Conservation (phyloP, 176 grass and related monocot species). For the sorghum (Sorghum bicolor) region Sorghum_bicolor_NCBIv3 NC_012871.2:66024001-66024500, state of each 20-base stretch:
- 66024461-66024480: constrained; percentile 79
- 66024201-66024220: constrained; percentile 70
- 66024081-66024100: constrained; percentile 76
- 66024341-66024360: constrained; percentile 56
- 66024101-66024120: constrained; percentile 54
- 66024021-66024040: constrained; percentile 87
- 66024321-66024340: constrained; percentile 96
- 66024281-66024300: constrained; percentile 82
- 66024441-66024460: constrained; percentile 82
- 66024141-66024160: constrained; percentile 84
- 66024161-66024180: constrained; percentile 75
- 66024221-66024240: constrained; percentile 77
- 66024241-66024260: constrained; percentile 84
- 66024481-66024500: constrained; percentile 87
- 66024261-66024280: constrained; percentile 77
- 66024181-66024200: constrained; percentile 91
- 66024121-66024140: constrained; percentile 70
- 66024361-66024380: constrained; percentile 67
- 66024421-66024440: constrained; percentile 99
- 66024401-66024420: constrained; percentile 98
- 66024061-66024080: constrained; percentile 62
- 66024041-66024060: constrained; percentile 60
- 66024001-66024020: constrained; percentile 85
- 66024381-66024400: constrained; percentile 93
- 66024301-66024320: constrained; percentile 92